Evolutionary conservation across 2,329 filamentous ascomycete genomes (phyloP), one percentile per base, ranked within the genome.

Genomic region (Atkinsonella hypoxylon): DNA sequence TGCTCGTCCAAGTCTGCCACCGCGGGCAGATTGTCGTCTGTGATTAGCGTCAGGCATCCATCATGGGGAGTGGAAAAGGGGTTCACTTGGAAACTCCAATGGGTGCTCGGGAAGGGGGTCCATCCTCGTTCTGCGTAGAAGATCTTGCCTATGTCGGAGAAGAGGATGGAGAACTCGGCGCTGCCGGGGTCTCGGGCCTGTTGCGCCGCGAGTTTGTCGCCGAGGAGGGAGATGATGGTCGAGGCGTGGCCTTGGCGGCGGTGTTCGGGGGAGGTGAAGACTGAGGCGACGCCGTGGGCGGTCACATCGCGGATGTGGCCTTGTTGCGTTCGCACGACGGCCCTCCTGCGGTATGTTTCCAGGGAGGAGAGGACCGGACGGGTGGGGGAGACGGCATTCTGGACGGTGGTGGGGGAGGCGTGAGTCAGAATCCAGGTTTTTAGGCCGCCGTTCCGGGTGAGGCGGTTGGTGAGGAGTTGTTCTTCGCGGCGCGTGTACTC

Each of bases 51-150:
- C 61, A 68, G 38, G 12, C 9, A 17, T 9, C 7, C 26, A 56
- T 56, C 44, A 1, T 62, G 55, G 5, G 59, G 57, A 51, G 69
- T 52, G 43, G 64, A 59, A 20, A 51, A 51, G 10, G 57, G 47
- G 15, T 34, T 41, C 17, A 61, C 60, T 3, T 64, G 68, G 51
- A 94, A 77, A 32, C 77, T 73, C 42, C 94, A 73, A 63, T 95
- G 89, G 1, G 77, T 73, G 52, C 87, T 91, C 18, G 78, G 73
- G 59, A 85, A 90, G 0, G 82, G 75, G 46, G 80, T 75, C 90
- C 90, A 96, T 44, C 89, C 89, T 55, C 81, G 75, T 32, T 73
- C 74, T 3, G 84, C 78, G 68, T 96, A 96, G 67, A 89, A 96
- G 39, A 72, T 70, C 71, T 88, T 85, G 18, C 90, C 88, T 56